A percentile compares a stretch with the other conserved stretches of the same genome.
phyloP scores from a whole-genome alignment of 2,329 filamentous ascomycete species.

The Aspergillus sergii region DNA sequence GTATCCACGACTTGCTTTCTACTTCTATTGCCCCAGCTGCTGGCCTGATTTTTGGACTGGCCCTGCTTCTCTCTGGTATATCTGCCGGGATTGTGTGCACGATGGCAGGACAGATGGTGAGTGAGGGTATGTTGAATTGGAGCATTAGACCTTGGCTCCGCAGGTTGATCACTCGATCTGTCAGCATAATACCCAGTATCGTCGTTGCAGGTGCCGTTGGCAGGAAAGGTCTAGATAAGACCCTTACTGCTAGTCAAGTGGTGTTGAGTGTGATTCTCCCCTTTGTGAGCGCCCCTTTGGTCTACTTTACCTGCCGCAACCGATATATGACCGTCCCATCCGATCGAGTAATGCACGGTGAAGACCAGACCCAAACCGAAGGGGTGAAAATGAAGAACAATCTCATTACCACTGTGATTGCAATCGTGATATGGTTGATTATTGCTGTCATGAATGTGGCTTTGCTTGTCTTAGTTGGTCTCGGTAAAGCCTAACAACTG shows the following conservation, averaged over 20 bases:
- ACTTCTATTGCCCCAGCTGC: slow-evolving; percentile 71
- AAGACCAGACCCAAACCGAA: slow-evolving; percentile 30
- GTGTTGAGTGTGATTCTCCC: slow-evolving; percentile 77
- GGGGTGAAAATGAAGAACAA: slow-evolving; percentile 70
- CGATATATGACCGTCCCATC: slow-evolving; percentile 75
- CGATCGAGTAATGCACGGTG: slow-evolving; percentile 40
- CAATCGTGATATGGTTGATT: slow-evolving; percentile 68
- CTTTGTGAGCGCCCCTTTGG: slow-evolving; percentile 78
- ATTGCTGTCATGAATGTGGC: slow-evolving; percentile 81
- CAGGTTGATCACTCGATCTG: slow-evolving; percentile 73
- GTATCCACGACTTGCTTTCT: slow-evolving; percentile 74
- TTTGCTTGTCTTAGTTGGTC: slow-evolving; percentile 65
- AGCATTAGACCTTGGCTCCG: slow-evolving; percentile 75
- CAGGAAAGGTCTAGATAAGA: slow-evolving; percentile 67
- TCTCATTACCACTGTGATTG: slow-evolving; percentile 63
- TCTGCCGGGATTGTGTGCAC: slow-evolving; percentile 87
- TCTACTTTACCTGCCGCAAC: slow-evolving; percentile 80
- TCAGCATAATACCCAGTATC: slow-evolving; percentile 80
- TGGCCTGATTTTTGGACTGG: slow-evolving; percentile 81
- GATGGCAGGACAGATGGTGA: slow-evolving; percentile 86
- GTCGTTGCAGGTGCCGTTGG: slow-evolving; percentile 82
- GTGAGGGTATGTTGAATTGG: slow-evolving; percentile 79
- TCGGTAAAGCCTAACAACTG: slow-evolving; percentile 51
- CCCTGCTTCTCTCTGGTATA: slow-evolving; percentile 76
- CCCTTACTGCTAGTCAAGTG: slow-evolving; percentile 77